Evolutionary conservation across 1,139 yeast species (phyloP).

Genomic region (Entelexis sorbosivorans): DNA sequence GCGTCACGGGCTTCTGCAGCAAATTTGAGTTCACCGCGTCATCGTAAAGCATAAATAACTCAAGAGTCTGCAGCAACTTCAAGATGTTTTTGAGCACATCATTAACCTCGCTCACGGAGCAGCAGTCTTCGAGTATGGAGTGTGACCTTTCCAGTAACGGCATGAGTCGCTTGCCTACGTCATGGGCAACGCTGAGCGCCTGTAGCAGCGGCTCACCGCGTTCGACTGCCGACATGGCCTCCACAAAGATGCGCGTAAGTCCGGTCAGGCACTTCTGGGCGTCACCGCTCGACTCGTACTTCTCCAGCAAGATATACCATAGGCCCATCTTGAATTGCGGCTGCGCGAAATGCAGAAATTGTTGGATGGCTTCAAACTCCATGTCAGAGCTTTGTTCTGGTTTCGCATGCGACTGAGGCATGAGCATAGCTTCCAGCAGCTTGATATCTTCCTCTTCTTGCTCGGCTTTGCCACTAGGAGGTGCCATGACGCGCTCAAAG

Average conservation of each 20-base stretch:
- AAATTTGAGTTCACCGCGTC: conserved; percentile 30
- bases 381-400: conserved; percentile 22
- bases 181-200: conserved; percentile 41
- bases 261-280: conserved; percentile 36
- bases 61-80: conserved; percentile 34
- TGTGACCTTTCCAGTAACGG: conserved; percentile 20
- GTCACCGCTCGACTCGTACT: conserved; percentile 37
- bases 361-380: conserved; percentile 43
- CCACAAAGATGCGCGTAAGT: conserved; percentile 44
- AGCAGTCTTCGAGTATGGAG: neutral
- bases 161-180: conserved; percentile 31
- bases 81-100: conserved; percentile 25
- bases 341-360: conserved; percentile 52
- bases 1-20: conserved; percentile 28
- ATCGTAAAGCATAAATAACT: conserved; percentile 36
- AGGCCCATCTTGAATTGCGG: conserved; percentile 56
- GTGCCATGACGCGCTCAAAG: conserved; percentile 45
- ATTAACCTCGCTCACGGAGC: neutral
- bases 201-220: conserved; percentile 28
- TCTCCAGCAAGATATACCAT: conserved; percentile 64
- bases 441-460: conserved; percentile 18
- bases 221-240: conserved; percentile 38
- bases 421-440: conserved; percentile 45
- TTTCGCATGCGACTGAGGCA: conserved; percentile 26
- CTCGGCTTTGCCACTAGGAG: neutral